These are phyloP conservation scores for Aspergillus novofumigatus DNA, from an alignment of 2,329 filamentous ascomycete genomes.

Conservation along the genomic window DNA sequence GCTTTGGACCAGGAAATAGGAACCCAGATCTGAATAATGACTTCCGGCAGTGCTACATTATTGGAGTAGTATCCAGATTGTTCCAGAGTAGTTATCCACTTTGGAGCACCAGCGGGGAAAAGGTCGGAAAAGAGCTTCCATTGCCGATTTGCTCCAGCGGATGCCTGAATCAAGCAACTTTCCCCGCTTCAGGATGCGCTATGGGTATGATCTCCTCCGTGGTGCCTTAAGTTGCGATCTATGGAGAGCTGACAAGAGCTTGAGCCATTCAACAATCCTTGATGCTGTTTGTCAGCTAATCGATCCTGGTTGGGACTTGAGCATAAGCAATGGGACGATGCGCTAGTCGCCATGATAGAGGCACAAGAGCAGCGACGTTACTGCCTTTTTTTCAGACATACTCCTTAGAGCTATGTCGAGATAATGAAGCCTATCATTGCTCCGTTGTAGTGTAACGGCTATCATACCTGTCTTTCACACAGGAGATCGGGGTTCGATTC, in stretches of 20 bases:
- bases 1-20: not conserved
- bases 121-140: conserved; percentile 14
- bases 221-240: not conserved
- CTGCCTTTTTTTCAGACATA: too few species aligned
- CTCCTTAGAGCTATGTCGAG: not conserved
- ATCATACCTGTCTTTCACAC: conserved; percentile 9
- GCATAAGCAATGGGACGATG: too few species aligned
- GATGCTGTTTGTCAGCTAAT: too few species aligned
- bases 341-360: too few species aligned
- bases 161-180: conserved; percentile 2
- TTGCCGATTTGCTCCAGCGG: not conserved
- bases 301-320: too few species aligned
- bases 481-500: conserved; percentile 10
- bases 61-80: not conserved
- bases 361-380: too few species aligned
- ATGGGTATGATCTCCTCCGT: not conserved
- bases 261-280: too few species aligned
- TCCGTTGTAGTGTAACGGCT: conserved; percentile 9
- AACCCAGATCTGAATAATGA: not conserved
- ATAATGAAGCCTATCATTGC: not conserved
- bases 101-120: not conserved
- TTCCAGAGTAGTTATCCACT: not conserved
- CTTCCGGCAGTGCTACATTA: not conserved
- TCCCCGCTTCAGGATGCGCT: not conserved
- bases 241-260: too few species aligned